Conservation (phyloP, 495 filamentous ascomycete species). For the Pyrenula massariospora region DNA sequence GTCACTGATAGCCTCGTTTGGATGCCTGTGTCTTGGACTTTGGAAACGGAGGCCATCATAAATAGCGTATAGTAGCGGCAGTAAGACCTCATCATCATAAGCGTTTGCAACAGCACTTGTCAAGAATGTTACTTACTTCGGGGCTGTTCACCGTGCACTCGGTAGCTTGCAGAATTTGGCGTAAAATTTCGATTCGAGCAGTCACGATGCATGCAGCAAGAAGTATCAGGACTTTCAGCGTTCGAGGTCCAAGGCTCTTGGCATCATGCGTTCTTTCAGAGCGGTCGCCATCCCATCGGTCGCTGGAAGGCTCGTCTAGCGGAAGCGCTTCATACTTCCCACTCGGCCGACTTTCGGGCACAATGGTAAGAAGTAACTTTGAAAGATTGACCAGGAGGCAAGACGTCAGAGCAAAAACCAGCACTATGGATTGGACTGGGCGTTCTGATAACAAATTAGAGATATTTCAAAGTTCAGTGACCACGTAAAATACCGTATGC, state of each 20-base stretch:
- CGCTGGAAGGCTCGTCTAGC: not conserved
- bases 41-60: conserved; percentile 32
- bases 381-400: not conserved
- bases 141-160: conserved; percentile 30
- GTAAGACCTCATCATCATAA: conserved; percentile 3
- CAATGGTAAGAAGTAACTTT: not conserved
- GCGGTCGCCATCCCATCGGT: not conserved
- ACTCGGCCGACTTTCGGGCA: not conserved
- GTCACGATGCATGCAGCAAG: not conserved
- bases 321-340: not conserved
- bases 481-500: not conserved
- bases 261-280: not conserved
- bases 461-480: not conserved
- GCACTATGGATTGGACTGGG: not conserved
- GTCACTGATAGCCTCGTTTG: conserved; percentile 9
- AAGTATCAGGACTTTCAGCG: not conserved
- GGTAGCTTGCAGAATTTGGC: conserved; percentile 18
- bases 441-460: not conserved
- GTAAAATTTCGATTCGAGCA: conserved; percentile 27
- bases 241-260: not conserved
- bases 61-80: conserved; percentile 28
- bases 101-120: not conserved
- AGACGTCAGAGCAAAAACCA: not conserved
- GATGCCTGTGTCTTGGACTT: conserved; percentile 11
- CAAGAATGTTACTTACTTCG: conserved; percentile 18